Percentiles rank a stretch among this genome's conserved stretches.
Conservation (phyloP, 768 basidiomycete species). For the Asterophora lycoperdoides region DNA sequence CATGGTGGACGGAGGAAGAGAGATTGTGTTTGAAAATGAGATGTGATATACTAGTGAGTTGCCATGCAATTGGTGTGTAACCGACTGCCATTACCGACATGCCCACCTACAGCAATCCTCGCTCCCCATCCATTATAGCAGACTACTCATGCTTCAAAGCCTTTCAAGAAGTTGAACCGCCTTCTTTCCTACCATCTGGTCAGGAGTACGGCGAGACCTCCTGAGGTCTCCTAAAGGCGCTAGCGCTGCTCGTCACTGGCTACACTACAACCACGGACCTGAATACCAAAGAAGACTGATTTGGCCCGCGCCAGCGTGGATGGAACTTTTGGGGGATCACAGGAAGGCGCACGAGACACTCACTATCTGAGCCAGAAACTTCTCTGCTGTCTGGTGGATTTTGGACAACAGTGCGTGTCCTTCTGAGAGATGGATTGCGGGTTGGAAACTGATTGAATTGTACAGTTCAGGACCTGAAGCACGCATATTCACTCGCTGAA, state of each 20-base stretch:
- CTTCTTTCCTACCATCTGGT: neutral
- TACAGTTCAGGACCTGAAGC: constrained; percentile 14
- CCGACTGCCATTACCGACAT: too few relatives aligned
- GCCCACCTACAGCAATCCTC: too few relatives aligned
- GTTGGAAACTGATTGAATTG: neutral
- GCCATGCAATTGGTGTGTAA: too few relatives aligned
- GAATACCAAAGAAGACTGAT: too few relatives aligned
- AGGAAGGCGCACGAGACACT: constrained; percentile 10
- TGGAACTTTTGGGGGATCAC: constrained; percentile 5
- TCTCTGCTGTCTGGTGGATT: constrained; percentile 16
- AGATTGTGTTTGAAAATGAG: too few relatives aligned
- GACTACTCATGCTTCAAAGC: too few relatives aligned
- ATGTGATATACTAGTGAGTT: too few relatives aligned
- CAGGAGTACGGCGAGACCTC: neutral
- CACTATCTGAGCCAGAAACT: constrained; percentile 12
- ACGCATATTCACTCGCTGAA: constrained; percentile 11
- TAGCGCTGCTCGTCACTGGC: too few relatives aligned
- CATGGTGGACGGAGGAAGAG: too few relatives aligned
- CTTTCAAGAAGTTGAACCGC: neutral
- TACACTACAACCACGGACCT: too few relatives aligned
- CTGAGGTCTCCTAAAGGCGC: neutral
- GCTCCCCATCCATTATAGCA: too few relatives aligned
- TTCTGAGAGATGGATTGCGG: neutral
- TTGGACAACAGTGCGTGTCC: constrained; percentile 16
- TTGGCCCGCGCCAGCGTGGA: constrained; percentile 15